Conservation (phyloP, 2,329 filamentous ascomycete species). For the Neonectria magnoliae region DNA sequence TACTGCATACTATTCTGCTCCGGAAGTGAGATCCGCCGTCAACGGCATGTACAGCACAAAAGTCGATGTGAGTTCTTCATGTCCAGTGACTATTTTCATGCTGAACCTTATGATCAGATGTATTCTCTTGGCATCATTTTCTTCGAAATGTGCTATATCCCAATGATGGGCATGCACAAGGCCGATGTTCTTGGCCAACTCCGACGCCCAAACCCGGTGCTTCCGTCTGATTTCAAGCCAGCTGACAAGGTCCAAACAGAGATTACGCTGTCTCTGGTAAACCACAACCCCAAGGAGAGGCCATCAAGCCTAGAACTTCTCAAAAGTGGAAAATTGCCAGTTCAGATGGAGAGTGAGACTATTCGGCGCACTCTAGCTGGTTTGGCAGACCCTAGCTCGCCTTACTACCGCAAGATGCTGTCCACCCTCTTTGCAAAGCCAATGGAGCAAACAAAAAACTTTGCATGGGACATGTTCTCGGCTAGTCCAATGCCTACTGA, state of each 20-base stretch:
- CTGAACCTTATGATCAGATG: conserved; percentile 67
- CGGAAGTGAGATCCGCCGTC: conserved; percentile 83
- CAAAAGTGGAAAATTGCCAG: conserved; percentile 84
- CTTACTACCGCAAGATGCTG: conserved; percentile 90
- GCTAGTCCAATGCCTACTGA: conserved; percentile 65
- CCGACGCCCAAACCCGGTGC: conserved; percentile 70
- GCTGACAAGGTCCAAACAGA: conserved; percentile 78
- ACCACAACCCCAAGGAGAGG: conserved; percentile 82
- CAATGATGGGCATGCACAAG: conserved; percentile 74
- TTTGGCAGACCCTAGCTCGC: conserved; percentile 82
- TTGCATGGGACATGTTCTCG: conserved; percentile 77
- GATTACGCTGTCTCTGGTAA: conserved; percentile 83
- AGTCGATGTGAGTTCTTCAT: conserved; percentile 74
- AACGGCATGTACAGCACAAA: conserved; percentile 88
- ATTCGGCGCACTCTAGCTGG: conserved; percentile 85
- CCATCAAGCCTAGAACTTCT: conserved; percentile 86
- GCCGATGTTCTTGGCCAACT: conserved; percentile 73
- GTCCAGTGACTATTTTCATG: neutral
- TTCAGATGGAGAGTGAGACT: conserved; percentile 92
- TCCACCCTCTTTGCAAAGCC: conserved; percentile 83
- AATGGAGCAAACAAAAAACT: conserved; percentile 82
- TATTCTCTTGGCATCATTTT: conserved; percentile 97
- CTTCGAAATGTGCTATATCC: conserved; percentile 91
- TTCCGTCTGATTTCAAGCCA: conserved; percentile 79
- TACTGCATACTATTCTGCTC: conserved; percentile 92